phyloP scores from a whole-genome alignment of 257 asterid species.

The Ballota nigra region DNA sequence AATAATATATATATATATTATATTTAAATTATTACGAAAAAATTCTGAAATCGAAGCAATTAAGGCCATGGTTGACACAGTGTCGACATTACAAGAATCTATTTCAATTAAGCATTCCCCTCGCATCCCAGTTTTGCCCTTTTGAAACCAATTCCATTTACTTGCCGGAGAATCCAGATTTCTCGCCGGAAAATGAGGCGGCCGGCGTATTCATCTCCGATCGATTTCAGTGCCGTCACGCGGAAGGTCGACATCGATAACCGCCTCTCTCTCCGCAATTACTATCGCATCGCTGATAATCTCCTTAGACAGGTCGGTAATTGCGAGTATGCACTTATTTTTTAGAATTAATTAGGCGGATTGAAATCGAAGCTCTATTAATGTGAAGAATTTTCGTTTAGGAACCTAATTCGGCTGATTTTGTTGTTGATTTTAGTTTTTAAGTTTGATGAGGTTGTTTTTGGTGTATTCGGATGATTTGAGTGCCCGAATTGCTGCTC shows the following conservation, averaged over 20 bases:
- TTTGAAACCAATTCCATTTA: slow-evolving; percentile 11
- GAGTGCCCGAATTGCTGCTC: not conserved
- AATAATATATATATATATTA: too few relatives aligned
- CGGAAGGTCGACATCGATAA: slow-evolving; percentile 65
- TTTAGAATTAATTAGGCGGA: not conserved
- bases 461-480: not conserved
- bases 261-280: slow-evolving; percentile 77
- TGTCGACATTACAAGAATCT: slow-evolving; percentile 30
- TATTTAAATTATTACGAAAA: too few relatives aligned
- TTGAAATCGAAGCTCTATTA: not conserved
- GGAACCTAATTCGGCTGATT: slow-evolving; percentile 17
- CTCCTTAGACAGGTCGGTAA: slow-evolving; percentile 79
- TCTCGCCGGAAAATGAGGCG: slow-evolving; percentile 58
- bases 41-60: too few relatives aligned
- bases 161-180: slow-evolving; percentile 18
- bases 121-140: slow-evolving; percentile 12
- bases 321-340: not conserved
- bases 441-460: not conserved
- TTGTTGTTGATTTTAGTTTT: slow-evolving; percentile 14
- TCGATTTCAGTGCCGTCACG: slow-evolving; percentile 41
- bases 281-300: slow-evolving; percentile 83
- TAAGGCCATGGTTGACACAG: slow-evolving; percentile 3
- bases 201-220: slow-evolving; percentile 45
- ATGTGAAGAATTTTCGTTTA: not conserved
- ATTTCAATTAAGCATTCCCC: slow-evolving; percentile 2